phyloP scores from a whole-genome alignment of 352 stramenopile species.

The Phytophthora rubi region DNA sequence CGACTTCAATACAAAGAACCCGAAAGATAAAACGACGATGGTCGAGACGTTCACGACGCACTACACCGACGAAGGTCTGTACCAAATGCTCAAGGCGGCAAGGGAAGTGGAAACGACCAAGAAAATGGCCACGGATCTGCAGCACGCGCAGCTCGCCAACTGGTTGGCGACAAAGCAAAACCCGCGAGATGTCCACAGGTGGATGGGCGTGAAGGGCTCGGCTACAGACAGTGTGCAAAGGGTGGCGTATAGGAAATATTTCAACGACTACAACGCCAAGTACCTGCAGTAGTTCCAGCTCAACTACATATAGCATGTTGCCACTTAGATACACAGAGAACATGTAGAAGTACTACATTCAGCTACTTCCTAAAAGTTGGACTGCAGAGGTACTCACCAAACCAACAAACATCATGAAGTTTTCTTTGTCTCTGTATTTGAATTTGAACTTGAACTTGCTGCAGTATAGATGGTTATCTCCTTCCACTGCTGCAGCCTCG shows the following conservation, averaged over 20 bases:
- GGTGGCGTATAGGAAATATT: constrained; percentile 1
- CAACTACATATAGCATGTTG: too few species aligned
- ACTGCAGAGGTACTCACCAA: too few species aligned
- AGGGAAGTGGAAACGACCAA: not conserved
- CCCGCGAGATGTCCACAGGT: not conserved
- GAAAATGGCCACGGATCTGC: constrained; percentile 1
- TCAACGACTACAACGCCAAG: constrained; percentile 9
- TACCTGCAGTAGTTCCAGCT: not conserved
- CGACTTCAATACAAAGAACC: not conserved
- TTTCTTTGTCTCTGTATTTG: too few species aligned
- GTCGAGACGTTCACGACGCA: not conserved
- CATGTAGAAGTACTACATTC: too few species aligned
- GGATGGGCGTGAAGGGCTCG: not conserved
- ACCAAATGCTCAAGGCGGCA: not conserved
- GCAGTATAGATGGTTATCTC: too few species aligned
- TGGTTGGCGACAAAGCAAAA: not conserved
- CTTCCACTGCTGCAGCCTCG: too few species aligned
- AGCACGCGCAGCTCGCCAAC: constrained; percentile 1
- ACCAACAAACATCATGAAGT: too few species aligned
- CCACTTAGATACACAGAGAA: too few species aligned
- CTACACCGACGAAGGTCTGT: not conserved
- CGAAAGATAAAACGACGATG: not conserved
- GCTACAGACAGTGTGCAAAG: not conserved
- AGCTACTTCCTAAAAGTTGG: too few species aligned
- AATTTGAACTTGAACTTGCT: too few species aligned